Conservation (phyloP, 2,329 filamentous ascomycete species). For the Waltergamsia citrina region DNA sequence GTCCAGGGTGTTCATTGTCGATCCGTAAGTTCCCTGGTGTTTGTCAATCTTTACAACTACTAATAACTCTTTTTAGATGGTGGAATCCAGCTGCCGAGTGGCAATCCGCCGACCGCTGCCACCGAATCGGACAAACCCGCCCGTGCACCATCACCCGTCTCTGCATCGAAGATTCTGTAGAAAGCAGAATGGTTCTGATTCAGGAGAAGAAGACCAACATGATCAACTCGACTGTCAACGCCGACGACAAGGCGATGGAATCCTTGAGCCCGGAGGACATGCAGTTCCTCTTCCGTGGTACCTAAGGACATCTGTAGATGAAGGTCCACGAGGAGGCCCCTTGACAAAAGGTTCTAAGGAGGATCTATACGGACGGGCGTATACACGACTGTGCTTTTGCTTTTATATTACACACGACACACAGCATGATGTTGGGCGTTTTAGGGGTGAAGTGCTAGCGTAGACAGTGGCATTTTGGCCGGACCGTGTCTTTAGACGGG, state of each 20-base stretch:
- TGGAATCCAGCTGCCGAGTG: slow-evolving; percentile 99
- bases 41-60: slow-evolving; percentile 4
- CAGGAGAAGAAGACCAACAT: slow-evolving; percentile 99
- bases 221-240: slow-evolving; percentile 95
- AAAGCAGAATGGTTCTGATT: slow-evolving; percentile 87
- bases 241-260: slow-evolving; percentile 82
- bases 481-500: no score
- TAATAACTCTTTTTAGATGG: slow-evolving; percentile 52
- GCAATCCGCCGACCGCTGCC: slow-evolving; percentile 90
- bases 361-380: no score
- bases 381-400: no score
- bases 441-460: no score
- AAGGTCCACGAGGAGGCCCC: no score
- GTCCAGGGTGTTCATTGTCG: slow-evolving; percentile 88
- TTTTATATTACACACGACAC: not conserved
- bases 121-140: slow-evolving; percentile 90
- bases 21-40: slow-evolving; percentile 58
- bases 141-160: slow-evolving; percentile 91
- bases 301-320: slow-evolving; percentile 1
- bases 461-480: no score
- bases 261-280: slow-evolving; percentile 85
- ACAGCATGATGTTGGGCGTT: no score
- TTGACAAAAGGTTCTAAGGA: no score
- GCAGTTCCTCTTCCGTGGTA: slow-evolving; percentile 83
- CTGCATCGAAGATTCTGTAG: slow-evolving; percentile 94